Percentiles rank a stretch among this genome's conserved stretches.
These are phyloP conservation scores for Exophiala xenobiotica DNA, from an alignment of 2,329 filamentous ascomycete genomes.

Conservation along the genomic window DNA sequence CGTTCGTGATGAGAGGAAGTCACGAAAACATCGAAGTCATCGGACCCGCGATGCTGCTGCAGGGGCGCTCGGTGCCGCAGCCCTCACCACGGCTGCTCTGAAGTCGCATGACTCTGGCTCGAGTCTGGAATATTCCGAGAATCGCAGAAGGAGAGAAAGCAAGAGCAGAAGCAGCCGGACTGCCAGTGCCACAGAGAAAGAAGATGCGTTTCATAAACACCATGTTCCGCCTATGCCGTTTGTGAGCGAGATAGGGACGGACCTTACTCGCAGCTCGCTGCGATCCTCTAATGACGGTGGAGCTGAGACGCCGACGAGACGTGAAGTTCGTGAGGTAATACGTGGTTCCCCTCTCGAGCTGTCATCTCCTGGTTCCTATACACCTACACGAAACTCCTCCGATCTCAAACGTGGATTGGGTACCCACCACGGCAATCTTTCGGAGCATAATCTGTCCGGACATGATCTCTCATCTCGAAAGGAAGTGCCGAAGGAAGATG, in stretches of 20 bases:
- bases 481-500: constrained; percentile 49
- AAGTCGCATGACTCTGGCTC: constrained; percentile 65
- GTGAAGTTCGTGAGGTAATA: constrained; percentile 63
- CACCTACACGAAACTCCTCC: constrained; percentile 54
- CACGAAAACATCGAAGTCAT: constrained; percentile 53
- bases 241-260: constrained; percentile 81
- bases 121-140: constrained; percentile 48
- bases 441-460: constrained; percentile 50
- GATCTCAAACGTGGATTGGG: constrained; percentile 59
- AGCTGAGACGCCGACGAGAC: constrained; percentile 65
- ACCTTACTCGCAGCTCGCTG: constrained; percentile 84
- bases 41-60: constrained; percentile 55
- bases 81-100: constrained; percentile 62
- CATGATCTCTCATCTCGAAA: constrained; percentile 38
- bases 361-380: constrained; percentile 61
- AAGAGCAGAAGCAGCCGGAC: constrained; percentile 53
- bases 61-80: constrained; percentile 55
- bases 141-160: constrained; percentile 45
- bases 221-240: constrained; percentile 81
- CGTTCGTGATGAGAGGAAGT: constrained; percentile 52
- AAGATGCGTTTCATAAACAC: constrained; percentile 50
- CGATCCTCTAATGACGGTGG: constrained; percentile 76
- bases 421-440: constrained; percentile 63
- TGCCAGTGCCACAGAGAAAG: constrained; percentile 55
- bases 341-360: constrained; percentile 55